Evolutionary conservation across 2,329 filamentous ascomycete species (phyloP).

Genomic region (Hypoxylon sp.): DNA sequence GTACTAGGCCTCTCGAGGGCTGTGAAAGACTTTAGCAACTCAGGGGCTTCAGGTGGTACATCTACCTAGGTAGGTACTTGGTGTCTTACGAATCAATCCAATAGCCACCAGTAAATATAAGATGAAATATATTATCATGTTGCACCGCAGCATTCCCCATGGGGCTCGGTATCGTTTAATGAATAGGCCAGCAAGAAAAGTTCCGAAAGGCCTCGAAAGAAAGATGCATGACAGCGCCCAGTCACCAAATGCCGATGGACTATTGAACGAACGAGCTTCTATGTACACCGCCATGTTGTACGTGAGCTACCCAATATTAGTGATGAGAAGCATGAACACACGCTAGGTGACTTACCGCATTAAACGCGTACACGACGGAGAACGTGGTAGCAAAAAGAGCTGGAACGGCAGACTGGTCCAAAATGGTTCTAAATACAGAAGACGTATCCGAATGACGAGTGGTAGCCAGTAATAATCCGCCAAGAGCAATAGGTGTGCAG

Average conservation of each 20-base stretch:
- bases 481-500: constrained; percentile 24
- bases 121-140: constrained; percentile 23
- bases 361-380: constrained; percentile 26
- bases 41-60: neutral
- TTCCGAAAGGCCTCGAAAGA: constrained; percentile 26
- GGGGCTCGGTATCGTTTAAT: constrained; percentile 25
- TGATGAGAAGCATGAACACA: neutral
- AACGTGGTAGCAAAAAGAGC: constrained; percentile 15
- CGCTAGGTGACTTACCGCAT: constrained; percentile 8
- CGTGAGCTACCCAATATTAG: constrained; percentile 21
- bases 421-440: neutral
- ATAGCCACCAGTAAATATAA: constrained; percentile 14
- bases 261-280: constrained; percentile 27
- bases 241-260: constrained; percentile 24
- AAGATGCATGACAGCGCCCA: constrained; percentile 32
- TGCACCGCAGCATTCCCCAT: constrained; percentile 24
- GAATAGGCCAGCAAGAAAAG: constrained; percentile 20
- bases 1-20: constrained; percentile 21
- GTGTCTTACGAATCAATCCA: constrained; percentile 24
- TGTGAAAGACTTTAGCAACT: constrained; percentile 14
- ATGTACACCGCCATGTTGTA: constrained; percentile 34
- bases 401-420: neutral
- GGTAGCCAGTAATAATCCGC: constrained; percentile 14
- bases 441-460: constrained; percentile 9
- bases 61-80: no score